Conservation (phyloP, 345 rosid genomes). For the Arabis alpina region DNA sequence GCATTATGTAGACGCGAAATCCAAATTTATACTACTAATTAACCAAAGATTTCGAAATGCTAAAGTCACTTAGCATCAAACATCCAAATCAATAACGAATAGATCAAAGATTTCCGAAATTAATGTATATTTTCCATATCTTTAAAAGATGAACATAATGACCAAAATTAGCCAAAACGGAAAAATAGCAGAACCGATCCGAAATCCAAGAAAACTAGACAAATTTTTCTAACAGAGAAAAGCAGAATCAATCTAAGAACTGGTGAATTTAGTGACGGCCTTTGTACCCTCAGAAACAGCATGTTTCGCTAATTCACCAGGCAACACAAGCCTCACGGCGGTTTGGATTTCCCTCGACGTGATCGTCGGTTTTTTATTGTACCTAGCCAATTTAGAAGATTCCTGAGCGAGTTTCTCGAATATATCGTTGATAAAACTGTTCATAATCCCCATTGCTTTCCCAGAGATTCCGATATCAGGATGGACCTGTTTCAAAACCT, state of each 20-base stretch:
- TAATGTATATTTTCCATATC: neutral
- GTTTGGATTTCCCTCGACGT: slow-evolving; percentile 77
- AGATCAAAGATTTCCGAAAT: neutral
- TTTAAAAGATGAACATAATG: too few relatives aligned
- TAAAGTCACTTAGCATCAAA: neutral
- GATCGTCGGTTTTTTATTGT: slow-evolving; percentile 76
- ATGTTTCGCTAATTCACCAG: slow-evolving; percentile 69
- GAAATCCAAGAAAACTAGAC: neutral
- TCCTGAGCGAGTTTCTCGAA: slow-evolving; percentile 77
- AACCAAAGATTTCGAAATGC: neutral
- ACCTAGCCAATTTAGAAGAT: slow-evolving; percentile 64
- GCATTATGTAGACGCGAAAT: neutral
- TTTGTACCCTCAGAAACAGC: slow-evolving; percentile 77
- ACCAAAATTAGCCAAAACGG: too few relatives aligned
- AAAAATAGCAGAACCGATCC: neutral
- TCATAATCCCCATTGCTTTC: slow-evolving; percentile 76
- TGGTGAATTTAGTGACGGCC: slow-evolving; percentile 71
- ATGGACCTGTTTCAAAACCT: slow-evolving; percentile 58
- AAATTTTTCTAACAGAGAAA: too few relatives aligned
- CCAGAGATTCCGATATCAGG: slow-evolving; percentile 58
- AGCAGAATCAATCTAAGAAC: slow-evolving; percentile 42
- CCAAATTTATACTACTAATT: neutral
- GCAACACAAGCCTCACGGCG: slow-evolving; percentile 64
- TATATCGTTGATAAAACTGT: slow-evolving; percentile 66
- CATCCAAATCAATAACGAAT: neutral